These are phyloP conservation scores for Bifiguratus adelaidae DNA, from an alignment of 192 early-diverging fungal species.

Conservation along the genomic window DNA sequence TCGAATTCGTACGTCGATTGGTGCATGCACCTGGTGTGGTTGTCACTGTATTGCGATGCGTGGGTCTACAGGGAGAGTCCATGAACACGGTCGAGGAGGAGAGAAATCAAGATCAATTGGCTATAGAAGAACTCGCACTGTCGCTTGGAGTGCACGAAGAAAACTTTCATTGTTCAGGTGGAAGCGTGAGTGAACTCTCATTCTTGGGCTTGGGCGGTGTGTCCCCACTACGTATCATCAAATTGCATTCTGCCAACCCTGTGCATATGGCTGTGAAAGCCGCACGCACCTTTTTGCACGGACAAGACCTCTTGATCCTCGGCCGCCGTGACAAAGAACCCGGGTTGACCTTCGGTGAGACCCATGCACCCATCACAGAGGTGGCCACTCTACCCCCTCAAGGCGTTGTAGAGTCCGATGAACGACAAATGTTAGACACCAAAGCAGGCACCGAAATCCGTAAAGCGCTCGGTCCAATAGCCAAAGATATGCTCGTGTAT, in stretches of 20 bases:
- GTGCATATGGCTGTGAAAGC: neutral
- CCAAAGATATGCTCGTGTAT: conserved; percentile 25
- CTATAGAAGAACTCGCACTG: neutral
- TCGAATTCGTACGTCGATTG: conserved; percentile 42
- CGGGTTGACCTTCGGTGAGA: neutral
- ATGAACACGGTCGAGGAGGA: neutral
- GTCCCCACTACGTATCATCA: neutral
- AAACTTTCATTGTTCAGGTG: too few species aligned
- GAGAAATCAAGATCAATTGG: neutral
- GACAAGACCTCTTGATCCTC: conserved; percentile 19
- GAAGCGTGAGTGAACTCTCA: too few species aligned
- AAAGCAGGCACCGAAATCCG: conserved; percentile 17
- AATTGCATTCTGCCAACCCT: neutral
- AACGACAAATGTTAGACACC: conserved; percentile 11
- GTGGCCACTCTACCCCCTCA: neutral
- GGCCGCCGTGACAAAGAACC: conserved; percentile 10
- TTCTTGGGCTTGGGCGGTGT: neutral
- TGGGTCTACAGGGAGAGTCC: conserved; percentile 3
- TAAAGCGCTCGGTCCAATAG: conserved; percentile 22
- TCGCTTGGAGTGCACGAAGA: neutral
- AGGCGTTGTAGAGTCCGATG: conserved; percentile 11
- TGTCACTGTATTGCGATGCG: conserved; percentile 38
- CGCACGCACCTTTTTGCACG: neutral
- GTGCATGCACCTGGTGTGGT: conserved; percentile 30
- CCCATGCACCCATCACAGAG: neutral